Base-by-base conservation (phyloP, 2,329 filamentous ascomycete species). In the Ophiocordyceps camponoti-saundersi region DNA sequence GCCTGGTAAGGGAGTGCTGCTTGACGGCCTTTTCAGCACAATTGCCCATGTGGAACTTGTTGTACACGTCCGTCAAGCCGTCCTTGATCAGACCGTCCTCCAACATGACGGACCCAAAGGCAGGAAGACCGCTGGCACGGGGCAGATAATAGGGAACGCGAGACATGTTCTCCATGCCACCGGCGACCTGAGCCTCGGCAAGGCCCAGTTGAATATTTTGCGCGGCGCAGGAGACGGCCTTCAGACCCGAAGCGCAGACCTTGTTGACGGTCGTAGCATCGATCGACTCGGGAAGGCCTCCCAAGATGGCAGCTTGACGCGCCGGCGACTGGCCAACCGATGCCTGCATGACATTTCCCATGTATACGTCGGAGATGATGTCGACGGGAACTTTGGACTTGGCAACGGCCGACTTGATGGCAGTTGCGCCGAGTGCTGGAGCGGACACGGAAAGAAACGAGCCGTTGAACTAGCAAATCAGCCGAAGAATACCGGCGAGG, bases 91-190 rank as follows among this genome's bases (percentile, higher is more conserved):
- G 67, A 0, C 90, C 92, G 58, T 98, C 92, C 63, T 94, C 83
- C 64, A 95, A 69, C 64, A 84, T 84, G 55, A 92, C 72, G 57
- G 95, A 79, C 32, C 92, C 92, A 58, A 96, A 95, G 0, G 87
- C 70, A 1, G 89, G 85, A 55, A 92, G 72, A 51, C 83, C 77
- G 57, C 80, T 86, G n/a, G 87, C 79, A 30, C 92, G 79, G 8
- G 84, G 80, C 29, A 93, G 68, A 61, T 95, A 96, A 65, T 93
- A 93, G 3, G 92, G 92, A 5, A 95, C 87, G 39, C 84, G 77
- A 6, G 85, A 86, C 92, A 98, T 98, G 65, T 86, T 95, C 69
- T 98, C 92, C 85, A 98, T 95, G 47, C 92, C 92, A 51, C 92
- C 92, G 1, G 92, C 92, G 8, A 96, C 73, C 61, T 94, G 85